These are phyloP conservation scores for Cornus kousa DNA, from an alignment of 148 eudicot genomes.

Conservation along the genomic window DNA sequence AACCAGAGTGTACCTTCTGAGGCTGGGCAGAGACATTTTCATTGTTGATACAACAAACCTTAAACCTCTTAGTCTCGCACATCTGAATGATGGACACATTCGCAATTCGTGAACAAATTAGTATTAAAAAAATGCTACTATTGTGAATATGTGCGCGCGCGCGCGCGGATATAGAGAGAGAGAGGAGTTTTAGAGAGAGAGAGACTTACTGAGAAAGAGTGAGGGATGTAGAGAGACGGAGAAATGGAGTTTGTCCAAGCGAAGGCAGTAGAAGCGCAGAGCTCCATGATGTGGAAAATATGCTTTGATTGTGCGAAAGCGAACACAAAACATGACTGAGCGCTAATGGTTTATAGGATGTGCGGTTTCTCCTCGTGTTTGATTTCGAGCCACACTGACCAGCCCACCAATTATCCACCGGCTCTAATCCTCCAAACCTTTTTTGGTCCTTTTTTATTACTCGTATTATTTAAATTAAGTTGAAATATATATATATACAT, in stretches of 20 bases:
- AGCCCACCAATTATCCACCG: neutral
- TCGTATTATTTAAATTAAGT: too few species aligned
- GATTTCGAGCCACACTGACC: neutral
- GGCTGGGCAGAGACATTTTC: constrained; percentile 32
- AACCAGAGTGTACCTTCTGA: constrained; percentile 31
- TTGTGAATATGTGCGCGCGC: too few species aligned
- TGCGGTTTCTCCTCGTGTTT: neutral
- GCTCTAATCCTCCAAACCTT: neutral
- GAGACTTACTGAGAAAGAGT: constrained; percentile 28
- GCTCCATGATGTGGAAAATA: constrained; percentile 38
- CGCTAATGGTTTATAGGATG: neutral
- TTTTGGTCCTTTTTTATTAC: too few species aligned
- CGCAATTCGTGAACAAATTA: neutral
- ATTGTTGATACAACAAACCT: constrained; percentile 37
- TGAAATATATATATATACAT: too few species aligned
- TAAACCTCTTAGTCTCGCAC: constrained; percentile 30
- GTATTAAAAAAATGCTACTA: too few species aligned
- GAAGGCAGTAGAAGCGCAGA: constrained; percentile 27
- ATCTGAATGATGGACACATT: constrained; percentile 9
- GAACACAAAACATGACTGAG: neutral
- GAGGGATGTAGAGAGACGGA: constrained; percentile 27
- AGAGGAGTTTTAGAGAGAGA: neutral
- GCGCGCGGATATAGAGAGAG: neutral
- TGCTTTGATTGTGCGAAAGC: too few species aligned
- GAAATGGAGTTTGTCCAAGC: constrained; percentile 52